Evolutionary conservation across 768 basidiomycete species (phyloP), one percentile per base, ranked within the genome.

Genomic region (Leccinellum albellum): DNA sequence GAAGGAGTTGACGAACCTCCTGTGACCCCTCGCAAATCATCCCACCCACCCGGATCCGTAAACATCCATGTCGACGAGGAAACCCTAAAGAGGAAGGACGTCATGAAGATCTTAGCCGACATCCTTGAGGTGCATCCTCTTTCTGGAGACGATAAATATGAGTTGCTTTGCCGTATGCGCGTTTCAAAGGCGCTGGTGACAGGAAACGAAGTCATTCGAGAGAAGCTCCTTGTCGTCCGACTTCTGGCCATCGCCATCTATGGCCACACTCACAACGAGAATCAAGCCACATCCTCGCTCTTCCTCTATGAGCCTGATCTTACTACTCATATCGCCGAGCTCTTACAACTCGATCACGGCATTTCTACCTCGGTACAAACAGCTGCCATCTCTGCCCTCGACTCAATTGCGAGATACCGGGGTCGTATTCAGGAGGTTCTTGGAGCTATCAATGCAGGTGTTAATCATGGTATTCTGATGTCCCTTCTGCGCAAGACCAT

Each of bases 221-320:
- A 88, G 72, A 89, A 93, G 69, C 82, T 98, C 42, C 81, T 95
- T 45, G 76, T 84, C 58, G 80, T 91, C 45, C 85, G 95, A 56
- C 81, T 98, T 23, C 77, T 97, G 44, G 87, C 96, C 10, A 88
- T 96, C 56, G 90, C 94, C 23, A 90, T 95, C 47, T 98, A 92
- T 66, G 90, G 90, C 29, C 92, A 93, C 70, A 92, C 91, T 52
- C 86, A 92, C 67, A 70, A 78, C 45, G 95, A 98, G 73, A 78
- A 79, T 37, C 84, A 88, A 68, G 89, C 91, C 2, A 81, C 86
- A 40, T 84, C 89, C 4, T 83, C 87, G 8, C 79, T 98, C 44
- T 96, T 98, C 76, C 80, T 98, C 12, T 95, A 94, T 66, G 95
- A 98, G 70, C 96, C 96, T 7, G 95, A 97, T 65, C 79, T 98